Evolutionary conservation across 306 rosid species (phyloP).

Genomic region (Casuarina cunninghamiana): DNA sequence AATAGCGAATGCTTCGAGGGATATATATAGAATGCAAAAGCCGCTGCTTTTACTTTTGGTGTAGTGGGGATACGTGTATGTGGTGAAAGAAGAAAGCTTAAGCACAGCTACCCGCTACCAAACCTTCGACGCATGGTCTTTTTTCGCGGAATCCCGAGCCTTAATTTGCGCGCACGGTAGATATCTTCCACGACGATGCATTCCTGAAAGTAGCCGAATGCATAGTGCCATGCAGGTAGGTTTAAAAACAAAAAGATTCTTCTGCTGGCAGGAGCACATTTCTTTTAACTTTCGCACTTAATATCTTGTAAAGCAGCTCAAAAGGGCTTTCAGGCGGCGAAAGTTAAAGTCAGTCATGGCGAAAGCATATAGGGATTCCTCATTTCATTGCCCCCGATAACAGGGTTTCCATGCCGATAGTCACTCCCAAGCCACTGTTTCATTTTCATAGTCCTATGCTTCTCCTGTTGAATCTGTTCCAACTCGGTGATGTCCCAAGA

Average conservation of each 20-base stretch:
- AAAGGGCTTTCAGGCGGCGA: constrained; percentile 21
- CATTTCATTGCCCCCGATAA: neutral
- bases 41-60: constrained; percentile 7
- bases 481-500: no score
- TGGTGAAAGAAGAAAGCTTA: constrained; percentile 5
- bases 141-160: neutral
- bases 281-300: neutral
- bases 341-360: constrained; percentile 17
- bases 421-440: no score
- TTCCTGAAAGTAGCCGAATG: neutral
- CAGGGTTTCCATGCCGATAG: neutral
- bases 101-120: neutral
- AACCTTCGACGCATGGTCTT: neutral
- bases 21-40: constrained; percentile 29
- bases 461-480: no score
- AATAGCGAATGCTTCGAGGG: constrained; percentile 18
- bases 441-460: no score
- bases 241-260: neutral
- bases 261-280: constrained; percentile 1
- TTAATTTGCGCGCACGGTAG: neutral
- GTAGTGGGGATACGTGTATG: neutral
- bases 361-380: neutral
- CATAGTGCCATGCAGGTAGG: constrained; percentile 10
- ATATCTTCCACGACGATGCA: no score
- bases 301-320: constrained; percentile 6